Evolutionary conservation across 306 rosid species (phyloP), one percentile per base, ranked within the genome.

Genomic region (Prunus mira): DNA sequence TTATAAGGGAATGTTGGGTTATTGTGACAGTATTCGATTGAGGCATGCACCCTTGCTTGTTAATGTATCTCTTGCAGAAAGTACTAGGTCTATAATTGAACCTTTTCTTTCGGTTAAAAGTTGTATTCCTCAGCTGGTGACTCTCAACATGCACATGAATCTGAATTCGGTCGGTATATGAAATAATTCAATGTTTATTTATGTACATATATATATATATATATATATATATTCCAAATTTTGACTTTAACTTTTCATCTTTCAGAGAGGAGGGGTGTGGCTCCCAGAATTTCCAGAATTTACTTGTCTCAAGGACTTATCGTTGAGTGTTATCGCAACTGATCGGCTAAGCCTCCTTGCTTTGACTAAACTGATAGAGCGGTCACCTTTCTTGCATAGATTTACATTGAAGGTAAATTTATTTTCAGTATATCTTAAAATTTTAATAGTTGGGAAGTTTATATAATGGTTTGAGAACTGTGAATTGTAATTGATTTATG

Each of bases 311-410:
- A 11, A 60, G 28, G 65, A 25, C 5, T 25, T 60, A 12, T 60
- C 65, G 25, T 25, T 58, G 34, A 18, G 58, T 52, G 58, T 18
- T 5, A 5, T 15, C 20, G 22, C 58, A 18, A 6, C 9, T 15
- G 24, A 18, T 52, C 0, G 17, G 20, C 6, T 0, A 1, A 22
- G 63, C 63, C 28, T 57, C 63, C 63, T 57, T 57, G 63, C 3
- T 57, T 57, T 60, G 65, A 60, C 65, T 60, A 12, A 6, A 80
- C 74, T 82, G 14, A 55, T 69, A 72, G 3, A 54, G 41, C 75
- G 71, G 76, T 73, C 45, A 15, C 65, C 65, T 60, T 60, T 2
- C 17, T 1, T 60, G 32, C 65, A 12, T 25, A 3, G 17, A 60
- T 24, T 60, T 12, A 12, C 65, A 25, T 25, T 25, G 8, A 5